Conservation (phyloP, 169 alveolate species). For the Plasmodium reichenowi region DNA sequence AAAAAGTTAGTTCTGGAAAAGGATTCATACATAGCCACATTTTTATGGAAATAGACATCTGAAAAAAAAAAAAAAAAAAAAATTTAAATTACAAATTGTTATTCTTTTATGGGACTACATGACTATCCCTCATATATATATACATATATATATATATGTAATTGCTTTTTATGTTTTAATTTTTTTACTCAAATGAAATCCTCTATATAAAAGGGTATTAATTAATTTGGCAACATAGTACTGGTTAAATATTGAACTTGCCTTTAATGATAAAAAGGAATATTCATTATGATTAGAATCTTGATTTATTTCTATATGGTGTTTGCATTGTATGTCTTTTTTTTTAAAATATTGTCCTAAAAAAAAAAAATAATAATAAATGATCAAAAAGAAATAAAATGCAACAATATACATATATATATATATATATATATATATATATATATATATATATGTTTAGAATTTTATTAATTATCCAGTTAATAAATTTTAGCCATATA, state of each 20-base stretch:
- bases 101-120: no score
- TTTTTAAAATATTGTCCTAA: conserved; percentile 23
- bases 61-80: conserved; percentile 24
- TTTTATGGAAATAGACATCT: conserved; percentile 54
- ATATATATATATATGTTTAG: neutral
- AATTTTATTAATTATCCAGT: no score
- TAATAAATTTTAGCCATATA: no score
- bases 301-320: conserved; percentile 15
- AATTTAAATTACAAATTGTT: neutral
- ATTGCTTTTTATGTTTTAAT: neutral
- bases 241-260: conserved; percentile 73
- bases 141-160: neutral
- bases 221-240: conserved; percentile 40
- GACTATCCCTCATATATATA: neutral
- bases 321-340: conserved; percentile 10
- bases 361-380: neutral
- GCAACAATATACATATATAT: neutral
- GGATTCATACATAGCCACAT: conserved; percentile 70
- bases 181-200: conserved; percentile 40
- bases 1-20: conserved; percentile 62
- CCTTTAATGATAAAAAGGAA: conserved; percentile 70
- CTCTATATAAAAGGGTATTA: conserved; percentile 51
- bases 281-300: conserved; percentile 31
- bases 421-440: neutral
- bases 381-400: neutral